Evolutionary conservation across 169 alveolate genomes (phyloP), one percentile per base, ranked within the genome.

Genomic region (Ichthyophthirius multifiliis): DNA sequence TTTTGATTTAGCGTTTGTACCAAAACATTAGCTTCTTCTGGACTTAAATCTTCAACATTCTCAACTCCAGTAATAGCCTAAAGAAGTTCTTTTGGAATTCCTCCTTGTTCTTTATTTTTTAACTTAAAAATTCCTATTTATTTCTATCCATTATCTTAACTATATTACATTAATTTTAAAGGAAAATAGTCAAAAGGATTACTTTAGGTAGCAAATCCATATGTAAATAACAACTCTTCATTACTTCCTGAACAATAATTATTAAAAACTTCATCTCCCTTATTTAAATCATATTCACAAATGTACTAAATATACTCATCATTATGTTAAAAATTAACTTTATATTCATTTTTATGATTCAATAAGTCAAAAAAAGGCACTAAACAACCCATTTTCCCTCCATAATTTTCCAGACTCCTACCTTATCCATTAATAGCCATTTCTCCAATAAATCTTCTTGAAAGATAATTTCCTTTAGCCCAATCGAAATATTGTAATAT

Each of bases 401-500:
- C 71, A 27, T 55, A 55, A 27, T 55, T 27, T 16, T 55, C 71
- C 13, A 55, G 18, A 16, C 71, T 39, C 2, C 2, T 3, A 7
- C 71, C 71, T 55, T 55, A 34, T 20, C 71, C 71, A 55, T 55
- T 39, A 27, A 55, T 23, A 1, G 71, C 71, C 13, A 55, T 27
- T 55, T 55, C 31, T 27, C 71, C 71, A 27, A 55, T 39, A 55
- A 55, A 55, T 55, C 71, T 55, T 55, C 71, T 55, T 15, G 71
- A 55, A 27, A 55, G 31, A 27, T 55, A 55, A 27, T 55, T 55
- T 0, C 71, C 71, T 55, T 55, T 55, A 5, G 43, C 31, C 71
- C 71, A 55, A 13, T 55, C 71, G 1, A 55, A 27, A 55, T 55
- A 55, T 55, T 55, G 23, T 10, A 39, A 5, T 20, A 55, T 7